Evolutionary conservation across 1,139 yeast species (phyloP), one percentile per base, ranked within the genome.

Genomic region (Pneumocystis canis): DNA sequence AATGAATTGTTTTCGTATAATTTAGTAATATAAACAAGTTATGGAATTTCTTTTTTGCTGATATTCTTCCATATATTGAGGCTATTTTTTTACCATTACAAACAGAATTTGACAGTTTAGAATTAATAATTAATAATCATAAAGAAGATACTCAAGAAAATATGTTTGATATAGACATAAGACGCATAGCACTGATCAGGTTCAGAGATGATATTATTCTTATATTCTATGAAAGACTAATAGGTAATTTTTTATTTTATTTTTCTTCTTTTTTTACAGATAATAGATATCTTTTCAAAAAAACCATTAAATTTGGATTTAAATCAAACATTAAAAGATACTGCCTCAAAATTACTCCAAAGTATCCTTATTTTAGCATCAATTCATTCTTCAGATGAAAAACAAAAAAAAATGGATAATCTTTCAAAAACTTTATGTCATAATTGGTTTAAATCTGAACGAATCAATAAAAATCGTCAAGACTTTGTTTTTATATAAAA

Each of bases 1-100:
- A 47, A 25, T 16, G 14, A n/a, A 28, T 39, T 56, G 5, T 57
- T 11, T 57, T 20, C n/a, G n/a, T n/a, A 11, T 20, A 9, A 39
- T 57, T 4, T 9, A 20, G 20, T 30, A 35, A 35, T 14, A 57
- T 18, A 20, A 5, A n/a, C 3, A n/a, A 57, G 59, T 30, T 57
- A 0, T 85, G 90, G 90, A 78, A 77, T 37, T 74, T 75, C 53
- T 84, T 84, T 70, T 81, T 80, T 66, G 74, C 77, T 14, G 77
- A 79, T 57, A 77, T 82, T 0, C 75, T 81, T 62, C 83, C 83
- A 62, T 82, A 83, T 68, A 73, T 84, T 54, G 80, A 82, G 63
- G 85, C 85, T 0, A 78, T 82, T 0, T 78, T 84, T 63, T 69
- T 83, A 54, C 89, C 89, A 0, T 69, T 85, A 31, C 86, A 84